These are phyloP conservation scores for Malus hybrid DNA, from an alignment of 331 rosid species.

Conservation along the genomic window DNA sequence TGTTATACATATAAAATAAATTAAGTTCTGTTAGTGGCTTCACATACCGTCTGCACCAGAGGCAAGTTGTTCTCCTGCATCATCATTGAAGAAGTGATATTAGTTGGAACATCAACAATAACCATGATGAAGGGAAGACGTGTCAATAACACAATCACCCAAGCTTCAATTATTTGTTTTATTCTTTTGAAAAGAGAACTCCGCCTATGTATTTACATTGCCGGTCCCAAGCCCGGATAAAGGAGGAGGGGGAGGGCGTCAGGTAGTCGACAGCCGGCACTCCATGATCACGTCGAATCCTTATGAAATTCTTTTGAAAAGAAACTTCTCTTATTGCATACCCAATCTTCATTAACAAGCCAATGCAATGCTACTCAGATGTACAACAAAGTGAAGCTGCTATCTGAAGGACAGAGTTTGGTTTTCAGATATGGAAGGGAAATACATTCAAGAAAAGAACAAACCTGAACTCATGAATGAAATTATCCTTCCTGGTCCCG, in stretches of 20 bases:
- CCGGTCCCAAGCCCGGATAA: too few relatives aligned
- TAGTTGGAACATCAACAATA: slow-evolving; percentile 1
- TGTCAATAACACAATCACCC: neutral
- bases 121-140: neutral
- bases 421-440: neutral
- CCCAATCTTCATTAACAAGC: neutral
- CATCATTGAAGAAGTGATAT: slow-evolving; percentile 8
- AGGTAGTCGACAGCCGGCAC: too few relatives aligned
- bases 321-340: neutral
- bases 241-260: too few relatives aligned
- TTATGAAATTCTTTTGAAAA: neutral
- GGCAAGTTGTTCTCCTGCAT: slow-evolving; percentile 80
- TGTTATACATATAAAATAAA: neutral
- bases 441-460: neutral
- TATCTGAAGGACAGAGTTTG: neutral
- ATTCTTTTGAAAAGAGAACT: neutral
- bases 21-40: slow-evolving; percentile 1
- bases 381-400: neutral
- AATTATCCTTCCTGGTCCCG: neutral
- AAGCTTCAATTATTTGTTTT: neutral
- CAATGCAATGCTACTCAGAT: neutral
- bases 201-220: too few relatives aligned
- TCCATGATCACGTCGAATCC: too few relatives aligned
- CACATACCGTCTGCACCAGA: slow-evolving; percentile 84
- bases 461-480: neutral